These are phyloP conservation scores for Dryadomyces quercus-mongolicae DNA, from an alignment of 2,329 filamentous ascomycete genomes.

Conservation along the genomic window DNA sequence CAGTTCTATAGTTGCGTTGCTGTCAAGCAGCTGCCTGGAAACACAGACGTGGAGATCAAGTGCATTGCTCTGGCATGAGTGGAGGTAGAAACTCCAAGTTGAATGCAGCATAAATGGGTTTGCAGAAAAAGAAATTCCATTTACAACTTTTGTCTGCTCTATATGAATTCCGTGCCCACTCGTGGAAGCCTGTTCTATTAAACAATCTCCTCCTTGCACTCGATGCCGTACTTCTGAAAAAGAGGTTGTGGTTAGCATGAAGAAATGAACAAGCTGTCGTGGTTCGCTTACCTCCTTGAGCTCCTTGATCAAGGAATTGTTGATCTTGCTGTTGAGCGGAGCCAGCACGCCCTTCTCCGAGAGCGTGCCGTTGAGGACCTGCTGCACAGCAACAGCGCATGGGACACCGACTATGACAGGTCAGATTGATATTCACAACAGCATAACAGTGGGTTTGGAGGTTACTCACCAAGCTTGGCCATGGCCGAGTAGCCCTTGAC, in stretches of 20 bases:
- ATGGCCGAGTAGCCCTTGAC: slow-evolving; percentile 65
- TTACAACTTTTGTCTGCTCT: background rate
- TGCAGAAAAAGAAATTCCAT: background rate
- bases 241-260: slow-evolving; percentile 21
- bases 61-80: slow-evolving; percentile 47
- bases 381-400: slow-evolving; percentile 45
- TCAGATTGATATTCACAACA: too few relatives aligned
- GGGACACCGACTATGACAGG: slow-evolving; percentile 48
- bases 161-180: background rate
- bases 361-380: slow-evolving; percentile 54
- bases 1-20: slow-evolving; percentile 55
- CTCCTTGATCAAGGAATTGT: slow-evolving; percentile 60
- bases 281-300: slow-evolving; percentile 56
- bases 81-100: too few relatives aligned
- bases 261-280: background rate
- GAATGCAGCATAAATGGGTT: too few relatives aligned
- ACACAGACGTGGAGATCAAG: slow-evolving; percentile 80
- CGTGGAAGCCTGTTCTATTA: slow-evolving; percentile 1
- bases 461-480: slow-evolving; percentile 49
- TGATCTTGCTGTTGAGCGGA: slow-evolving; percentile 53
- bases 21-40: slow-evolving; percentile 75
- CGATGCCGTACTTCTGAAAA: slow-evolving; percentile 7
- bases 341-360: slow-evolving; percentile 53
- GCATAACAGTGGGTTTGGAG: too few relatives aligned
- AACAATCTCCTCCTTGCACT: slow-evolving; percentile 14